phyloP scores from a whole-genome alignment of 306 rosid species.

The Astragalus glycyphyllos region DNA sequence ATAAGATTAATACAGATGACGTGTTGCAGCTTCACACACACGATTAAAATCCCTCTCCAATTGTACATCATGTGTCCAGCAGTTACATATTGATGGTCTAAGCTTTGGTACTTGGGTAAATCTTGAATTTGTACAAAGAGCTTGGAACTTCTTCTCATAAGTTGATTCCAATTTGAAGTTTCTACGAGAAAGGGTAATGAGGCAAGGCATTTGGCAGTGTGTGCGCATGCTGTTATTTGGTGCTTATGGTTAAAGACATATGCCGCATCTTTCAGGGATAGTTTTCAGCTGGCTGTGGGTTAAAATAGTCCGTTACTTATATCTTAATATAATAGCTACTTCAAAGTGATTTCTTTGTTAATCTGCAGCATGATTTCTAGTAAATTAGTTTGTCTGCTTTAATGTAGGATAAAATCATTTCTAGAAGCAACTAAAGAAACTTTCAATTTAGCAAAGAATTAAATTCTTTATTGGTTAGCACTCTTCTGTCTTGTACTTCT shows the following conservation, averaged over 20 bases:
- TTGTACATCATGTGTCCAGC: too few relatives aligned
- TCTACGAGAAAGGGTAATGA: neutral
- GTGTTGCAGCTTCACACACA: too few relatives aligned
- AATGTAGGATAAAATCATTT: neutral
- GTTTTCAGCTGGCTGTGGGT: neutral
- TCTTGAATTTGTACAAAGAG: constrained; percentile 29
- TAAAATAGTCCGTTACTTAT: constrained; percentile 7
- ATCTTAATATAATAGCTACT: neutral
- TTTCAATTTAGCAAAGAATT: constrained; percentile 19
- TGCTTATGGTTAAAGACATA: constrained; percentile 15
- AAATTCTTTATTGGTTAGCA: constrained; percentile 4
- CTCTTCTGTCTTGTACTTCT: constrained; percentile 12
- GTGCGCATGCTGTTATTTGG: constrained; percentile 3
- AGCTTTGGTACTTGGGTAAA: neutral
- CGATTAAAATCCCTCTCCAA: too few relatives aligned
- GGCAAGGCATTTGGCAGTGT: neutral
- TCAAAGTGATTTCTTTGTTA: constrained; percentile 4
- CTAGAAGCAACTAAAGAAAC: constrained; percentile 20
- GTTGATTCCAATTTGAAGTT: constrained; percentile 20
- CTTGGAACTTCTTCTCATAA: neutral
- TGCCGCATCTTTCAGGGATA: neutral
- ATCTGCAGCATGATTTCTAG: constrained; percentile 5
- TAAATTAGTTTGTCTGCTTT: constrained; percentile 30
- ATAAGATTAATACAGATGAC: too few relatives aligned
- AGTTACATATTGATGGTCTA: too few relatives aligned